phyloP scores from a whole-genome alignment of 768 basidiomycete genomes.

The Russula earlei region DNA sequence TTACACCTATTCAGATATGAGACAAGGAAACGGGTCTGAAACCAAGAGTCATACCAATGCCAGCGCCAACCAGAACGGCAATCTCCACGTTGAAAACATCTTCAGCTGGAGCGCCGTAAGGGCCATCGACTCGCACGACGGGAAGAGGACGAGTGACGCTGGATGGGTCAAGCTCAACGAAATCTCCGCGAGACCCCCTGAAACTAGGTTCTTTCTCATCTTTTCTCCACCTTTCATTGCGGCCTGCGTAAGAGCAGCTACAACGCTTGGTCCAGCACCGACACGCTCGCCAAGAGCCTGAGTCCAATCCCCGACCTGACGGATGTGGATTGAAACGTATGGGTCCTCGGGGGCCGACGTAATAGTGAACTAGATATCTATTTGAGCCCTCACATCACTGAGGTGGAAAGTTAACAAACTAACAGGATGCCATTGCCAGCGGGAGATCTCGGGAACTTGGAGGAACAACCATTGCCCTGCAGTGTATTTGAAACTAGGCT shows the following conservation, averaged over 20 bases:
- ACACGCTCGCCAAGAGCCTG: slow-evolving; percentile 76
- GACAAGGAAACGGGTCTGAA: slow-evolving; percentile 1
- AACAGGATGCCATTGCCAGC: slow-evolving; percentile 92
- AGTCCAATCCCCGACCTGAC: slow-evolving; percentile 89
- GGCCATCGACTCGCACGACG: slow-evolving; percentile 72
- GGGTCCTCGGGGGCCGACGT: slow-evolving; percentile 93
- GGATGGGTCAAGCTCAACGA: slow-evolving; percentile 62
- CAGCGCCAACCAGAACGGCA: slow-evolving; percentile 86
- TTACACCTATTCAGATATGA: slow-evolving; percentile 49
- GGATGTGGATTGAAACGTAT: slow-evolving; percentile 85
- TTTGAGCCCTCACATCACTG: background rate
- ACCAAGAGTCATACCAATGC: slow-evolving; percentile 55
- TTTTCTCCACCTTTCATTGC: slow-evolving; percentile 73
- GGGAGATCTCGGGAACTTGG: slow-evolving; percentile 78
- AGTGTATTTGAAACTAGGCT: slow-evolving; percentile 86
- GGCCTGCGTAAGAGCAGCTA: slow-evolving; percentile 67
- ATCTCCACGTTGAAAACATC: slow-evolving; percentile 82
- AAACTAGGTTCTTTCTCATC: slow-evolving; percentile 31
- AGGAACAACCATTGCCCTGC: slow-evolving; percentile 90
- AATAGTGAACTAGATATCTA: slow-evolving; percentile 66
- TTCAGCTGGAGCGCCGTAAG: slow-evolving; percentile 89
- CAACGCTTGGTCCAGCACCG: slow-evolving; percentile 68
- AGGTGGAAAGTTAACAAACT: slow-evolving; percentile 26
- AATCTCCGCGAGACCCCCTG: slow-evolving; percentile 57
- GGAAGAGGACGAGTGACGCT: slow-evolving; percentile 49